These are phyloP conservation scores for Lophiostoma macrostomum DNA, from an alignment of 495 filamentous ascomycete genomes.

Conservation along the genomic window DNA sequence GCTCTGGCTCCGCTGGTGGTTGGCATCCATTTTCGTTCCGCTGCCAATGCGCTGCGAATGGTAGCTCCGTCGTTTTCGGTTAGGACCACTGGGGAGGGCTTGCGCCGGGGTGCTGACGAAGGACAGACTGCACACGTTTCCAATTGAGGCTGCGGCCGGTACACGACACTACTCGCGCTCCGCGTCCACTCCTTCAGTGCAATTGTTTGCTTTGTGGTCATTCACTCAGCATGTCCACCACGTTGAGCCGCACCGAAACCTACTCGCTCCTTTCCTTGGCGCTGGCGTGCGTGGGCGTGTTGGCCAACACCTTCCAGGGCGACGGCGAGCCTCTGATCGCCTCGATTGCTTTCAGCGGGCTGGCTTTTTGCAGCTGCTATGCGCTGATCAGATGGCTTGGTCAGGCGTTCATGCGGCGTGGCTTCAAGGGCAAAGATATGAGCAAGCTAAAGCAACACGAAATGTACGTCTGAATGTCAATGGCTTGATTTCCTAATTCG, in stretches of 20 bases:
- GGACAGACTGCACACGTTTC: background rate
- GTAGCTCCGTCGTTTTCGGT: conserved; percentile 14
- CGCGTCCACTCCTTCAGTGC: background rate
- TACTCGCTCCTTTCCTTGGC: conserved; percentile 67
- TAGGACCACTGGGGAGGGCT: conserved; percentile 3
- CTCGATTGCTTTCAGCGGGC: conserved; percentile 77
- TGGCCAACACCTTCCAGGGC: conserved; percentile 75
- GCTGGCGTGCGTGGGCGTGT: conserved; percentile 65
- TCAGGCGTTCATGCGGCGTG: conserved; percentile 79
- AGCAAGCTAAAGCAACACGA: conserved; percentile 71
- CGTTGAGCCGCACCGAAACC: conserved; percentile 65
- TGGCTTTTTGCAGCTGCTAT: conserved; percentile 77
- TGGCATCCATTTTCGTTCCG: conserved; percentile 18
- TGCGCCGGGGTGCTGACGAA: conserved; percentile 14
- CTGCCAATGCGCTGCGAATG: conserved; percentile 3
- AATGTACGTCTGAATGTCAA: conserved; percentile 58
- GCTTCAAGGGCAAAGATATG: conserved; percentile 88
- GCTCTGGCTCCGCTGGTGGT: conserved; percentile 9
- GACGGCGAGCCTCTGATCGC: conserved; percentile 89
- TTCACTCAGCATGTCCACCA: conserved; percentile 17
- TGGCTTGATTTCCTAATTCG: background rate
- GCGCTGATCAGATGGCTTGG: conserved; percentile 94
- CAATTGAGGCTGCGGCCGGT: too few species aligned
- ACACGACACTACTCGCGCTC: too few species aligned
- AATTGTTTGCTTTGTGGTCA: background rate